Conservation (phyloP, 768 basidiomycete genomes). For the Pleurotus ostreatus region DNA sequence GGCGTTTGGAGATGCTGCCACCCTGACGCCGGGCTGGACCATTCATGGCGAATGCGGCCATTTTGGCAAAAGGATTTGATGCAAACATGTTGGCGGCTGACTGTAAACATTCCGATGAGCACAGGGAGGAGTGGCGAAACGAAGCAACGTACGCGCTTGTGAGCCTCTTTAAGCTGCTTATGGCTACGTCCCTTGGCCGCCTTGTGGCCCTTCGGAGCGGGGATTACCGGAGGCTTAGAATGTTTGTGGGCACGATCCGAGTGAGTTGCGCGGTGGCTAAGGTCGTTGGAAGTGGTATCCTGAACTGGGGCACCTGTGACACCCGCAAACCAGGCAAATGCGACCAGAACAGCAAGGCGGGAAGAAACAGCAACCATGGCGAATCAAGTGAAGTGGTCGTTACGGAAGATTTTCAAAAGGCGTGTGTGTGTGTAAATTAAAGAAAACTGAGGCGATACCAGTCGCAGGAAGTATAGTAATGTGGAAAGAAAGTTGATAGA, state of each 20-base stretch:
- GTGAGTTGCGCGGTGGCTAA: not conserved
- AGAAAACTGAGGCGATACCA: conserved; percentile 17
- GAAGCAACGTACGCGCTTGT: not conserved
- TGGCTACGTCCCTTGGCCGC: not conserved
- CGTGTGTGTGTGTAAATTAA: conserved; percentile 11
- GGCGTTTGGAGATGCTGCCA: not conserved
- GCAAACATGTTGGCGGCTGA: not conserved
- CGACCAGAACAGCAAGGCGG: conserved; percentile 42
- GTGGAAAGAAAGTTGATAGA: conserved; percentile 17
- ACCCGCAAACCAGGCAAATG: conserved; percentile 40
- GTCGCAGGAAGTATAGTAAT: conserved; percentile 19
- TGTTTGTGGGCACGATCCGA: conserved; percentile 6
- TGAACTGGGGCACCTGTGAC: conserved; percentile 33
- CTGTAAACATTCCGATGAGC: not conserved
- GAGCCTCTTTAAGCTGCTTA: not conserved
- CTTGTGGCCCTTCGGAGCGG: not conserved
- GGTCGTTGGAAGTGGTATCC: conserved; percentile 3
- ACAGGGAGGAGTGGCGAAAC: not conserved
- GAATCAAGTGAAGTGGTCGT: conserved; percentile 12
- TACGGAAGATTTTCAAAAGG: conserved; percentile 14
- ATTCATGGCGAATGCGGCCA: not conserved
- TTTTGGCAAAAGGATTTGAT: not conserved
- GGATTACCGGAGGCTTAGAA: conserved; percentile 1
- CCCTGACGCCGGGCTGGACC: not conserved
- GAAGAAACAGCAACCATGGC: conserved; percentile 48